These are phyloP conservation scores for Heimioporus sp. DNA, from an alignment of 768 basidiomycete species.

Conservation along the genomic window DNA sequence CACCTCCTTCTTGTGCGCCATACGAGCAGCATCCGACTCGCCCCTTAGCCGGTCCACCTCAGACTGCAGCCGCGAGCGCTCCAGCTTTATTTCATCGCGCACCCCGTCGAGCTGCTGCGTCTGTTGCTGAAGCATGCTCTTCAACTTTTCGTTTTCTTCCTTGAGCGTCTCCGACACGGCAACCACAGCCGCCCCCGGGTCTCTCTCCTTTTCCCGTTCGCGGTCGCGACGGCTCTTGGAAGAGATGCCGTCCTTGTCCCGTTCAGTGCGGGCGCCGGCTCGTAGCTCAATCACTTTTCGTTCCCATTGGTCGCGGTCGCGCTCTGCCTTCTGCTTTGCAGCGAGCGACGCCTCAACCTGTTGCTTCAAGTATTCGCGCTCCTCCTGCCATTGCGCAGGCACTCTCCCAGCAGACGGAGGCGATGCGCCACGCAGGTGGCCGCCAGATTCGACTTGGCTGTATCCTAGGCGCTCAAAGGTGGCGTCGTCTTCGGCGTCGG, in stretches of 20 bases:
- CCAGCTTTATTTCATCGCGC: constrained; percentile 12
- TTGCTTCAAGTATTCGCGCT: constrained; percentile 7
- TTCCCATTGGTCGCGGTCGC: constrained; percentile 21
- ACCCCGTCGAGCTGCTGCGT: constrained; percentile 9
- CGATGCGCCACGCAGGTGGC: not conserved
- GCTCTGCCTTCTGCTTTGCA: constrained; percentile 15
- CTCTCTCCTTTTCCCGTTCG: constrained; percentile 17
- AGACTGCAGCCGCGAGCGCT: constrained; percentile 7
- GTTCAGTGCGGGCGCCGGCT: constrained; percentile 6
- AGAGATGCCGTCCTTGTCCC: constrained; percentile 15
- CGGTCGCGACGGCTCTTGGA: constrained; percentile 15
- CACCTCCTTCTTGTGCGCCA: constrained; percentile 8
- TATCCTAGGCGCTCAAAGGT: constrained; percentile 16
- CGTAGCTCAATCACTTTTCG: constrained; percentile 19
- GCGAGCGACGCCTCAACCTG: constrained; percentile 13
- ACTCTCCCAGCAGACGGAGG: not conserved
- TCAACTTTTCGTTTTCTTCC: constrained; percentile 26
- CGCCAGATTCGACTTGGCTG: constrained; percentile 18
- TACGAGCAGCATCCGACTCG: constrained; percentile 9
- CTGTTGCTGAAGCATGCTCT: constrained; percentile 17
- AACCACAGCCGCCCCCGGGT: not conserved
- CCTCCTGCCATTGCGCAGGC: constrained; percentile 5
- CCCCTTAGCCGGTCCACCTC: constrained; percentile 12
- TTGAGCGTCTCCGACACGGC: constrained; percentile 8
- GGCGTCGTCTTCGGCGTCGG: constrained; percentile 17